Conservation (phyloP, 352 stramenopile genomes). For the Pythium sukuiense region DNA sequence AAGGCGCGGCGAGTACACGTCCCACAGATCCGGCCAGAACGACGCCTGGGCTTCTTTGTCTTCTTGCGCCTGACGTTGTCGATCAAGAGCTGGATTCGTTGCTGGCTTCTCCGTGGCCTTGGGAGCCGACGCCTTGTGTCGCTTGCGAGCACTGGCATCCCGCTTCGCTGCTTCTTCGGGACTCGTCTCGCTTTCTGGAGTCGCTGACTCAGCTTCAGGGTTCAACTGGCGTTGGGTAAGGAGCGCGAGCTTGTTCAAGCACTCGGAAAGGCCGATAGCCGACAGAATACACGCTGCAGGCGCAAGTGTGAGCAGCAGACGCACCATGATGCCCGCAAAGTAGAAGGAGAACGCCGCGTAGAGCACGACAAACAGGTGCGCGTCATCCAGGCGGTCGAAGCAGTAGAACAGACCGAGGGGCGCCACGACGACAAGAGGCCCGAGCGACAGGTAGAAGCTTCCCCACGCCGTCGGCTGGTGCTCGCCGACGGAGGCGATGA, state of each 20-base stretch:
- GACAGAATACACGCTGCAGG: slow-evolving; percentile 89
- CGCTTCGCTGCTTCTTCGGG: background rate
- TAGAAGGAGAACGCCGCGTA: slow-evolving; percentile 92
- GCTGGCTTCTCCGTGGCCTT: background rate
- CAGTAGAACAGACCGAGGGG: slow-evolving; percentile 90
- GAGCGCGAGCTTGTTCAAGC: slow-evolving; percentile 37
- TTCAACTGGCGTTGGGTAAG: slow-evolving; percentile 11
- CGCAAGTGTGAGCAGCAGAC: slow-evolving; percentile 90
- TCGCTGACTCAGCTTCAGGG: background rate
- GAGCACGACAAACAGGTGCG: slow-evolving; percentile 90
- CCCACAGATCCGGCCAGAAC: slow-evolving; percentile 21
- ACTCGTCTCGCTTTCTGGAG: background rate
- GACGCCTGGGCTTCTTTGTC: background rate
- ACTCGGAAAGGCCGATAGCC: slow-evolving; percentile 75
- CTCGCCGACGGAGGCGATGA: slow-evolving; percentile 94
- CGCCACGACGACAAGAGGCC: slow-evolving; percentile 84
- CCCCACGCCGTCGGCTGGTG: slow-evolving; percentile 94
- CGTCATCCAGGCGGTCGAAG: slow-evolving; percentile 68
- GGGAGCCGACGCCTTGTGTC: slow-evolving; percentile 4
- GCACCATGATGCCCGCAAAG: slow-evolving; percentile 93
- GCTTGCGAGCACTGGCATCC: slow-evolving; percentile 6
- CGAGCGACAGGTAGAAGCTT: slow-evolving; percentile 92
- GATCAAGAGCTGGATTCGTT: background rate
- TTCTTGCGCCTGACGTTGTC: background rate
- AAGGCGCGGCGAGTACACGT: slow-evolving; percentile 2